Evolutionary conservation across 441 rosid species (phyloP), one percentile per base, ranked within the genome.

Genomic region (Daphne laureola): DNA sequence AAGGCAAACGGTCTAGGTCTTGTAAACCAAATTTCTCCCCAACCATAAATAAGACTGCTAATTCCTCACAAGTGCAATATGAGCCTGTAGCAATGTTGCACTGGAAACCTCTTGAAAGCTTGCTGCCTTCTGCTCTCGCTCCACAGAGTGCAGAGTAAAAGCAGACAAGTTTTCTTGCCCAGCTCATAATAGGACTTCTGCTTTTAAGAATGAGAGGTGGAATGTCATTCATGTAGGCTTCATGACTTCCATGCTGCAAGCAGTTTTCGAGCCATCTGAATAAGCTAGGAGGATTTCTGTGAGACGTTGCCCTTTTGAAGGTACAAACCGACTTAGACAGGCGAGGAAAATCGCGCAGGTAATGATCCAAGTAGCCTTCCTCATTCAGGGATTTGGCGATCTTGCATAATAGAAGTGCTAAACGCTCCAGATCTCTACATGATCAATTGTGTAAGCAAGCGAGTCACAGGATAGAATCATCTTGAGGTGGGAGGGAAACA

Each of bases 11-110:
- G 78, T 94, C 97, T 55, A 94, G 81, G 56, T 90, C 95, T 51
- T 78, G 87, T 58, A 83, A 78, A 64, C 99, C 97, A 81, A 94
- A 94, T 73, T 70, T 87, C 75, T 94, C 99, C 58, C 97, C 99
- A 44, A 79, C 96, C 99, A 94, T 90, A 65, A 96, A 95, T 79
- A 94, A 73, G 65, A 94, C 76, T 17, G 90, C 70, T 36, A 87
- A 85, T 72, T 94, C 96, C 82, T 87, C 99, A 57, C 62, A 67
- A 43, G 77, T 76, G 72, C 81, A 62, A 68, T 70, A 82, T 58
- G 97, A 90, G 54, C 99, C 99, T 15, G 58, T 26, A 27, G 95
- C 84, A 66, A 87, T 62, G 62, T 79, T 82, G 70, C 95, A 94
- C 69, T 67, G 70, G 57, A 94, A 82, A 66, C 97, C 96, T 68